These are phyloP conservation scores for Cladosporium sp. DNA, from an alignment of 2,329 filamentous ascomycete genomes.

Conservation along the genomic window DNA sequence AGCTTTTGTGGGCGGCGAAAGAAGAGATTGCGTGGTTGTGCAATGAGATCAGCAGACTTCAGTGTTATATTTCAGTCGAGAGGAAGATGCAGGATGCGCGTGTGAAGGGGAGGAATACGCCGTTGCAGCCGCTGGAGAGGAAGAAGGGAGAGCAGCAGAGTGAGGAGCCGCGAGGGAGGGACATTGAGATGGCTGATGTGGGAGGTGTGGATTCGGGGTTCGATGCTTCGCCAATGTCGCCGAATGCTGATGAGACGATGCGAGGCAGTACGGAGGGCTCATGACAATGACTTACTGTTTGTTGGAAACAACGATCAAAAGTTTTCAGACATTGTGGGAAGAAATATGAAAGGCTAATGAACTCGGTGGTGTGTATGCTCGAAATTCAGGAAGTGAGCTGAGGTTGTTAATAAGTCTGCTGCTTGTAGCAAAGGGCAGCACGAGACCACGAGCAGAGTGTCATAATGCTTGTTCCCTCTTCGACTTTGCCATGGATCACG, in stretches of 20 bases:
- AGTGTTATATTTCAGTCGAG: conserved; percentile 5
- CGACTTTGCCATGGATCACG: too few species aligned
- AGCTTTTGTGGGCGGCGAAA: not conserved
- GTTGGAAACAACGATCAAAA: too few species aligned
- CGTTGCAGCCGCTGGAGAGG: conserved; percentile 1
- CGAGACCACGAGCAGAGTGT: too few species aligned
- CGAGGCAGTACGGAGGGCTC: too few species aligned
- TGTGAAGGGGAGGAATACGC: not conserved
- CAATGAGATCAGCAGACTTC: conserved; percentile 3
- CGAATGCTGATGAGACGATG: not conserved
- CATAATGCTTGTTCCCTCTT: too few species aligned
- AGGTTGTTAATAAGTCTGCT: too few species aligned
- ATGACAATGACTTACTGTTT: too few species aligned
- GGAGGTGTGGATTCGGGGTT: not conserved
- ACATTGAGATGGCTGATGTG: not conserved
- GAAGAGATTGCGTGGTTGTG: conserved; percentile 2
- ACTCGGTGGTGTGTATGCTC: too few species aligned
- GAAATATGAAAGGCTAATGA: too few species aligned
- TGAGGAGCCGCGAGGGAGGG: not conserved
- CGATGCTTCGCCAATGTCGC: not conserved
- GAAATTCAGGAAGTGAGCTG: too few species aligned
- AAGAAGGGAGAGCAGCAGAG: not conserved
- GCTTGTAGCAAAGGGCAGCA: too few species aligned
- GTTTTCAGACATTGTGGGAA: too few species aligned
- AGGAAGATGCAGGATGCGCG: not conserved